Evolutionary conservation across 2,329 filamentous ascomycete species (phyloP), one percentile per base, ranked within the genome.

Genomic region (Trichoderma sp.): DNA sequence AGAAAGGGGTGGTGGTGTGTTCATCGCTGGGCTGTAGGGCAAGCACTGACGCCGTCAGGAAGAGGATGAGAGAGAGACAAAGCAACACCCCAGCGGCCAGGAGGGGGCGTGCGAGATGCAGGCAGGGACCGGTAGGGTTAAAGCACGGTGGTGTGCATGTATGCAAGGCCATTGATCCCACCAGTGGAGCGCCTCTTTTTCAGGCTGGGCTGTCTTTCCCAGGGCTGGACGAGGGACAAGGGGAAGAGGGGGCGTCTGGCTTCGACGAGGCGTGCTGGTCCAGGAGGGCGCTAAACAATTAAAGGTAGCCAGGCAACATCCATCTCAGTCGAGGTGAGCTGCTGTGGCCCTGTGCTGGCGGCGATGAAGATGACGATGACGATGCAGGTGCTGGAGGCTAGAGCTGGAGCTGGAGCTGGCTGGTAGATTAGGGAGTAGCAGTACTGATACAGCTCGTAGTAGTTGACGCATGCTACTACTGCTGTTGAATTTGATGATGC

Each of bases 221-320:
- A 63, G 60, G 60, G 60, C 60, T 56, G 60, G 60, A 54, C 60
- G 58, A 62, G 58, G 43, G 51, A 55, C 50, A 47, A 47, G 60
- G 51, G 58, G 48, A 45, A 12, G 47, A 61, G 58, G 39, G 55
- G 39, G 56, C 56, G 56, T 58, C 56, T 58, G 56, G 56, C 56
- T 58, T 58, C 43, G 43, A 7, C 43, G 43, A 58, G 56, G 56
- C 56, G 56, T 58, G 56, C 52, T 28, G 30, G 50, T 30, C 45
- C 58, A 54, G 30, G 58, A 26, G 21, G 19, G 34, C 58, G 58
- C 58, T 62, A 52, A 62, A 41, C 58, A 61, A 61, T 61, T 44
- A 14, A 52, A 61, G 47, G 58, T 62, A 62, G 58, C 58, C 58
- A 62, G 58, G 58, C 58, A 62, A 62, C 57, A 60, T 60, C 57